Evolutionary conservation across 768 basidiomycete genomes (phyloP), one percentile per base, ranked within the genome.

Genomic region (Podaxis sp.): DNA sequence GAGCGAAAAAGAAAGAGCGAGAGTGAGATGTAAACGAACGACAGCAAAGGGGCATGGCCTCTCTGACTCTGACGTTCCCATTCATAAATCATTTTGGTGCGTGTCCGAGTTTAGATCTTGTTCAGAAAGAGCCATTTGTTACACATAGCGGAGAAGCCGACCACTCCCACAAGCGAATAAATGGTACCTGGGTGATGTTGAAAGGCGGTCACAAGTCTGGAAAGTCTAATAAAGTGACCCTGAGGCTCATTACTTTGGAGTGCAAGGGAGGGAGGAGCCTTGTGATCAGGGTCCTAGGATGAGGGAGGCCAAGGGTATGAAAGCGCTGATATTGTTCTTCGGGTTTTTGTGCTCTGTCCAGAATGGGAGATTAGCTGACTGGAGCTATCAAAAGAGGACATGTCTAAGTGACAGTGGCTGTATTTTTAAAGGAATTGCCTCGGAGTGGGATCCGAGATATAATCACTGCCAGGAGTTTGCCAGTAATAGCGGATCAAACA

Each of bases 11-110:
- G 54, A 38, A 17, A 15, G 46, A 62, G 56, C 46, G 61, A 50
- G 52, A 55, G 46, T 49, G 54, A 26, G 61, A 62, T 56, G 46
- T 62, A 62, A 56, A 56, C 33, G 53, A 62, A 38, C 61, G 60
- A 62, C 60, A 55, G 53, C 46, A 55, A 62, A 62, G 61, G 54
- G 55, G 55, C 61, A 56, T 62, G 61, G 46, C 51, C 59, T 44
- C 59, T 60, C 51, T 53, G 51, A 30, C 53, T 60, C 58, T 60
- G 58, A 55, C 60, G 38, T 33, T 59, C 60, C 52, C 46, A 62
- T 62, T 62, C 60, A 62, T 62, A 62, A 62, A 56, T 62, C 60
- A 62, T 56, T 59, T 62, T 6, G 55, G 61, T 56, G 55, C 54
- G 28, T 54, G 51, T 56, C 54, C 61, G 41, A 48, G 61, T 56